Base-by-base conservation (phyloP, 2,329 filamentous ascomycete genomes). In the Stemphylium beticola region DNA sequence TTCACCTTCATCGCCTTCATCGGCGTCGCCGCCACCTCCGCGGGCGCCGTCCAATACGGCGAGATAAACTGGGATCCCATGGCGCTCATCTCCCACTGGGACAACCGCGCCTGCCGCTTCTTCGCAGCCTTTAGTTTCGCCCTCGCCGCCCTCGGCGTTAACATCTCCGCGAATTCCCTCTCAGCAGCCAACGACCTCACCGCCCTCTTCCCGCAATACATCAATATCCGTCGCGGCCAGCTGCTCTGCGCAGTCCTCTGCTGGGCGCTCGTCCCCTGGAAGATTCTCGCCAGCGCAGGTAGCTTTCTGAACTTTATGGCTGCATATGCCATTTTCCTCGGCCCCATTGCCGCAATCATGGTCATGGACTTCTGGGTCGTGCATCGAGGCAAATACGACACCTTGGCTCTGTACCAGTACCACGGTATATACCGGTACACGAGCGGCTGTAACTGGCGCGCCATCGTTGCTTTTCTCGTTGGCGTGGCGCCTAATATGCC, bases 291-390 rank as follows among this genome's bases (percentile, higher is more conserved):
- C 29, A 74, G 71, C 32, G 78, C 78, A 3, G 67, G 71, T 10
- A 73, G 64, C 12, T 79, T 81, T 41, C 62, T 81, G 3, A 81
- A 82, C 38, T 90, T 90, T 73, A 87, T 91, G 82, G 79, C 82
- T 38, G 87, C 86, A 0, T 86, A 88, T 68, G 82, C 83, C 1
- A 80, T 89, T 34, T 89, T 90, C 73, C 76, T 89, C 0, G 86
- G 84, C 0, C 86, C 86, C 0, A 85, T 89, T 53, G 83, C 84
- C 0, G 81, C 81, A 0, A 84, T 88, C 58, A 82, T 87, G 74
- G 76, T 81, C 0, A 79, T 79, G 11, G 86, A 88, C 60, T 88
- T 83, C 65, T 87, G 84, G 83, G 65, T 85, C 38, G 71, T 87
- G 7, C 82, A 83, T 49, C 52, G 53, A 2, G 62, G 72, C 58